These are phyloP conservation scores for Hibiscus tridactylites DNA, from an alignment of 345 rosid species.

Conservation along the genomic window DNA sequence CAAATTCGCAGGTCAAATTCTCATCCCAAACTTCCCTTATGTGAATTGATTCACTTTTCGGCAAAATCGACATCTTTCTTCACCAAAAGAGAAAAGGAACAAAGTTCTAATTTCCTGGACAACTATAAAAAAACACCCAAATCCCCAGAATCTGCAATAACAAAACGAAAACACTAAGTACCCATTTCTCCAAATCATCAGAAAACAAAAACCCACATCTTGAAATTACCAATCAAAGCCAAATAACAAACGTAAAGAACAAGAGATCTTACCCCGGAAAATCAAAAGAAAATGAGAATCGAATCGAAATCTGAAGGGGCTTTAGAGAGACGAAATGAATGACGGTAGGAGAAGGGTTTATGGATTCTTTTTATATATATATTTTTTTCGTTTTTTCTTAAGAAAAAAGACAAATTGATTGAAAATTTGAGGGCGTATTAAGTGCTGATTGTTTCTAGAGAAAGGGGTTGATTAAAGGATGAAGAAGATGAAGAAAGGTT, in stretches of 20 bases:
- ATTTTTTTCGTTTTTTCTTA: not conserved
- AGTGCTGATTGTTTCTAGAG: not conserved
- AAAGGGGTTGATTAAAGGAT: not conserved
- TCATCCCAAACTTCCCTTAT: slow-evolving; percentile 72
- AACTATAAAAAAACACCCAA: not conserved
- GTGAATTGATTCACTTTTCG: slow-evolving; percentile 39
- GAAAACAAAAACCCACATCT: not conserved
- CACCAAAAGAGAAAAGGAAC: not conserved
- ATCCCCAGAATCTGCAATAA: slow-evolving; percentile 9
- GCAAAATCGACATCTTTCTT: slow-evolving; percentile 43
- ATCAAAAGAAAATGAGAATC: not conserved
- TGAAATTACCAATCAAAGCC: not conserved
- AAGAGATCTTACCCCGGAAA: slow-evolving; percentile 3
- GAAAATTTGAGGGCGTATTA: not conserved
- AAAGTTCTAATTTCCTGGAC: not conserved
- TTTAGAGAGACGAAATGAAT: not conserved
- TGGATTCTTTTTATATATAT: not conserved
- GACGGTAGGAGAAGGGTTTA: not conserved
- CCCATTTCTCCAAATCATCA: not conserved
- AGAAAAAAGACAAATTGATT: not conserved
- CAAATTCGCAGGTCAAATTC: slow-evolving; percentile 48
- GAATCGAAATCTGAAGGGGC: not conserved
- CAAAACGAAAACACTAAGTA: slow-evolving; percentile 1
- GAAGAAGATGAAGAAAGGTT: not conserved
- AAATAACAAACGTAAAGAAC: not conserved